These are phyloP conservation scores for Thraustotheca clavata DNA, from an alignment of 352 stramenopile genomes.

Conservation along the genomic window DNA sequence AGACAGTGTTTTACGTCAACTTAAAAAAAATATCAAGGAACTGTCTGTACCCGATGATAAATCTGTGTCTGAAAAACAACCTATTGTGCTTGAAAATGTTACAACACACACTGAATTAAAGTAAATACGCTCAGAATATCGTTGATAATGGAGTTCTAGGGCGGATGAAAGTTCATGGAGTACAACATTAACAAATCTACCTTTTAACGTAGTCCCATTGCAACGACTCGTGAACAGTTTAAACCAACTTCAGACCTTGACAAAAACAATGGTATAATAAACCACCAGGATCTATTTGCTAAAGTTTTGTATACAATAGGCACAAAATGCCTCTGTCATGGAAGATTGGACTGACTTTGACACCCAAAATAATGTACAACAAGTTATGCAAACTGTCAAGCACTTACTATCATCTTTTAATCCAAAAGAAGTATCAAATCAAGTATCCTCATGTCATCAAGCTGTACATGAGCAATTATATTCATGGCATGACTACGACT, in stretches of 20 bases:
- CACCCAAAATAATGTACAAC: neutral
- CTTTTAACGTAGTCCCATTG: neutral
- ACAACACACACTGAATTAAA: too few relatives aligned
- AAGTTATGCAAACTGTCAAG: neutral
- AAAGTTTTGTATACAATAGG: neutral
- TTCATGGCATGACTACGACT: neutral
- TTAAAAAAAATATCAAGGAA: too few relatives aligned
- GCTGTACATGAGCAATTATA: slow-evolving; percentile 14
- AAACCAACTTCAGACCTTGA: neutral
- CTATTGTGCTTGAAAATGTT: too few relatives aligned
- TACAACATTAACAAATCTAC: too few relatives aligned
- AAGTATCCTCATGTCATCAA: neutral
- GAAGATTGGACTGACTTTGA: neutral
- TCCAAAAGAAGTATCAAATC: neutral
- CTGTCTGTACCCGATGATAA: too few relatives aligned
- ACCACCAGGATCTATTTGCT: neutral
- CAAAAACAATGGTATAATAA: neutral
- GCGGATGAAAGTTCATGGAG: too few relatives aligned
- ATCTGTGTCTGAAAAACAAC: too few relatives aligned
- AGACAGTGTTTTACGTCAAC: too few relatives aligned
- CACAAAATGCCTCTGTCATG: neutral
- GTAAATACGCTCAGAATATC: too few relatives aligned
- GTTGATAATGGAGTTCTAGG: too few relatives aligned
- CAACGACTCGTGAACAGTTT: neutral
- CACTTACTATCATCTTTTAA: neutral